phyloP scores from a whole-genome alignment of 1,284 basidiomycete genomes.

The Hemileia vastatrix region DNA sequence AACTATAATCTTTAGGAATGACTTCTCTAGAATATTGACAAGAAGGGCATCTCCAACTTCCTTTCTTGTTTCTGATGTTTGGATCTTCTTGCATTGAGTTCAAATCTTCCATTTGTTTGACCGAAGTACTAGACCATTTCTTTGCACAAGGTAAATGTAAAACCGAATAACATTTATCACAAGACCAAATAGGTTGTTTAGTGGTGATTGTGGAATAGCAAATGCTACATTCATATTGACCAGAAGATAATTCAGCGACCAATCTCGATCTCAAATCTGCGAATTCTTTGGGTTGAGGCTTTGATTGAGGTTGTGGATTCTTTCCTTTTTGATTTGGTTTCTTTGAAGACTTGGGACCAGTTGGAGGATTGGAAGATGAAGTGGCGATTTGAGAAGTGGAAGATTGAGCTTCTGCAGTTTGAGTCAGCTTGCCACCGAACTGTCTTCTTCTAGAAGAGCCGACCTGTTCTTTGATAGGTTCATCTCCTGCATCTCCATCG shows the following conservation, averaged over 20 bases:
- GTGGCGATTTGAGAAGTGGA: constrained; percentile 24
- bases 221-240: constrained; percentile 14
- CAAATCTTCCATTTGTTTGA: too few species aligned
- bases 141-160: constrained; percentile 12
- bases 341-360: constrained; percentile 24
- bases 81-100: too few species aligned
- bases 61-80: too few species aligned
- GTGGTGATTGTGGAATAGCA: constrained; percentile 13
- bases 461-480: not conserved
- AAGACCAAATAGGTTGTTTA: constrained; percentile 15
- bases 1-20: constrained; percentile 7
- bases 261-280: too few species aligned
- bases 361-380: constrained; percentile 9
- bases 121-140: constrained; percentile 13
- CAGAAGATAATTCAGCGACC: constrained; percentile 9
- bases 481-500: not conserved
- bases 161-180: constrained; percentile 11
- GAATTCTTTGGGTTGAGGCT: too few species aligned
- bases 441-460: constrained; percentile 25
- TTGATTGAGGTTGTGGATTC: too few species aligned
- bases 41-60: constrained; percentile 17
- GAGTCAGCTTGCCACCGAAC: constrained; percentile 32
- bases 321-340: constrained; percentile 2
- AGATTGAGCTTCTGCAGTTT: constrained; percentile 8
- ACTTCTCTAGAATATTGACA: constrained; percentile 7